A percentile compares a stretch with the other conserved stretches of the same genome.
Conservation (phyloP, 495 filamentous ascomycete genomes). For the Podospora sp. region DNA sequence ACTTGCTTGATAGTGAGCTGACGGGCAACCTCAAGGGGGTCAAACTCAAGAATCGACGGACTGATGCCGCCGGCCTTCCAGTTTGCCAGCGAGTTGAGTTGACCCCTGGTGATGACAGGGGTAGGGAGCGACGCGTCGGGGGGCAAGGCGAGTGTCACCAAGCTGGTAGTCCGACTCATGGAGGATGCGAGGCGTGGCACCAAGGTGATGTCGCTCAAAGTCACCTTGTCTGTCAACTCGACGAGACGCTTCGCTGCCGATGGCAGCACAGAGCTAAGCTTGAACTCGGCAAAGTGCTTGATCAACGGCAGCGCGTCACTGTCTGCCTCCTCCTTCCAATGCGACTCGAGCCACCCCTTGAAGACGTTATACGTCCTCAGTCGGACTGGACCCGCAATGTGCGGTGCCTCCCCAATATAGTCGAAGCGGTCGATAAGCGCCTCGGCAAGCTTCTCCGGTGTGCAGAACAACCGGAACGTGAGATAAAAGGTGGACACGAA, state of each 20-base stretch:
- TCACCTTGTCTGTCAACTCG: constrained; percentile 82
- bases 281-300: constrained; percentile 72
- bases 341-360: constrained; percentile 95
- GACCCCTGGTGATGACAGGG: constrained; percentile 72
- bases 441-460: constrained; percentile 76
- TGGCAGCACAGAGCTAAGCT: constrained; percentile 67
- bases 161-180: constrained; percentile 82
- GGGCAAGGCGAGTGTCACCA: constrained; percentile 66
- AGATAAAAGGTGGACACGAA: constrained; percentile 97
- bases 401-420: constrained; percentile 77
- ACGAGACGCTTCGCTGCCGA: constrained; percentile 76
- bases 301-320: constrained; percentile 73
- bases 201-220: constrained; percentile 68
- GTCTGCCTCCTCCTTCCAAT: constrained; percentile 87
- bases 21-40: constrained; percentile 86
- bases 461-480: constrained; percentile 93
- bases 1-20: constrained; percentile 96
- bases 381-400: constrained; percentile 76
- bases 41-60: constrained; percentile 87
- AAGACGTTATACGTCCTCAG: constrained; percentile 94
- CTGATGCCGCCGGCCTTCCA: constrained; percentile 70
- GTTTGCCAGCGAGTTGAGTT: constrained; percentile 68
- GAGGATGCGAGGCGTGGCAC: constrained; percentile 88
- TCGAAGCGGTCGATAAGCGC: constrained; percentile 87
- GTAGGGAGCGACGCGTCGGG: constrained; percentile 71